Base-by-base conservation (phyloP, 257 asterid genomes). In the Fraxinus pennsylvanica region DNA sequence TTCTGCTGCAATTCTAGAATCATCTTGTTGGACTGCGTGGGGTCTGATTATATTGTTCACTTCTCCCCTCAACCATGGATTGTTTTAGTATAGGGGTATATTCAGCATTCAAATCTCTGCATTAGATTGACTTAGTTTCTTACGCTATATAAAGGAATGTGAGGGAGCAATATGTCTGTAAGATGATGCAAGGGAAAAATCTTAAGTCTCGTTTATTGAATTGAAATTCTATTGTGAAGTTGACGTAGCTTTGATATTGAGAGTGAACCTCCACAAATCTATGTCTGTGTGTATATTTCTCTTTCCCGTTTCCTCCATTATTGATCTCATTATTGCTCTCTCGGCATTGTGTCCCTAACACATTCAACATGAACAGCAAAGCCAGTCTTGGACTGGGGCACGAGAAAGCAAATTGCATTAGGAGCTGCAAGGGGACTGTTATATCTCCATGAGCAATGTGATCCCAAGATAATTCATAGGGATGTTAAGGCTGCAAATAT, bases 401-500 rank as follows among this genome's bases (percentile, higher is more conserved):
- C 65, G 27, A 79, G 87, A 54, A 84, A 84, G 68, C 30, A 76
- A 21, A 84, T 84, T 17, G 87, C 85, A 5, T 47, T 84, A 21
- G 87, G 87, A 32, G 76, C 87, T n/a, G 87, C 87, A 32, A 77
- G 87, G 73, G 87, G 87, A 21, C 75, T 84, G 7, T 39, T 77
- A 27, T 84, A 84, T 36, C 78, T 83, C 39, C 86, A 83, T 66
- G 86, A 83, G 78, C 86, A 83, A 50, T 83, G 86, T 80, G 86
- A 83, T 68, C 87, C 87, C 13, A 80, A 80, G 79, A 81, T 84
- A 36, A 84, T 84, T 22, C 87, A 84, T 75, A 65, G 87, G n/a
- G 84, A 84, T 69, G 87, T 84, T 10, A 84, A 84, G 77, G 87
- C 87, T 32, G 87, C 87, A n/a, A 84, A 84, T 39, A 68, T 84